Conservation (phyloP, 139 green algal genomes). For the Axilococcus clingmanii region DNA sequence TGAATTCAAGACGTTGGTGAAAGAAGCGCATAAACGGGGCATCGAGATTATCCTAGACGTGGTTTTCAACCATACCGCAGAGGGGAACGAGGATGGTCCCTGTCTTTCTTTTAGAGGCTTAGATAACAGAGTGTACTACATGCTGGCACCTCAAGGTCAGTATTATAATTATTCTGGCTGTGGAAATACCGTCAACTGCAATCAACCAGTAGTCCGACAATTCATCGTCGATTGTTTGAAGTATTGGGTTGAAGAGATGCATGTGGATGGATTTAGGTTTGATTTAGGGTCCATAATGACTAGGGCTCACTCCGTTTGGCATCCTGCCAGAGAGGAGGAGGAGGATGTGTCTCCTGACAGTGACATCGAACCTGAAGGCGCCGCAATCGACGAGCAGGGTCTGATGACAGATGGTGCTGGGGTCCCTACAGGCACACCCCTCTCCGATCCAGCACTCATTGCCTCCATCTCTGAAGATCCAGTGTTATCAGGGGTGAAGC, state of each 20-base stretch:
- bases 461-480: conserved; percentile 85
- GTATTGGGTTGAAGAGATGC: conserved; percentile 88
- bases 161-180: conserved; percentile 98
- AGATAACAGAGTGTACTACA: conserved; percentile 97
- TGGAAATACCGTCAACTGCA: conserved; percentile 99
- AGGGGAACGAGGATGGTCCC: conserved; percentile 87
- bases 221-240: conserved; percentile 93
- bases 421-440: conserved; percentile 77
- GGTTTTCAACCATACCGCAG: conserved; percentile 98
- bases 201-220: conserved; percentile 81
- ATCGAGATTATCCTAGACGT: conserved; percentile 98
- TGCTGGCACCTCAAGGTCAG: conserved; percentile 87
- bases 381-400: neutral
- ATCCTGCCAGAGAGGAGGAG: conserved; percentile 14
- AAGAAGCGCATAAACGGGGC: conserved; percentile 76
- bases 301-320: conserved; percentile 69
- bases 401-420: conserved; percentile 65
- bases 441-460: conserved; percentile 84
- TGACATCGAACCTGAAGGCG: neutral
- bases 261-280: conserved; percentile 89
- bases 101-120: conserved; percentile 90
- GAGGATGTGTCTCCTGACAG: neutral
- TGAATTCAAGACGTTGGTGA: conserved; percentile 95
- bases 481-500: conserved; percentile 76
- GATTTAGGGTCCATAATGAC: conserved; percentile 96